Base-by-base conservation (phyloP, 2,329 filamentous ascomycete species). In the Gremmenia infestans region DNA sequence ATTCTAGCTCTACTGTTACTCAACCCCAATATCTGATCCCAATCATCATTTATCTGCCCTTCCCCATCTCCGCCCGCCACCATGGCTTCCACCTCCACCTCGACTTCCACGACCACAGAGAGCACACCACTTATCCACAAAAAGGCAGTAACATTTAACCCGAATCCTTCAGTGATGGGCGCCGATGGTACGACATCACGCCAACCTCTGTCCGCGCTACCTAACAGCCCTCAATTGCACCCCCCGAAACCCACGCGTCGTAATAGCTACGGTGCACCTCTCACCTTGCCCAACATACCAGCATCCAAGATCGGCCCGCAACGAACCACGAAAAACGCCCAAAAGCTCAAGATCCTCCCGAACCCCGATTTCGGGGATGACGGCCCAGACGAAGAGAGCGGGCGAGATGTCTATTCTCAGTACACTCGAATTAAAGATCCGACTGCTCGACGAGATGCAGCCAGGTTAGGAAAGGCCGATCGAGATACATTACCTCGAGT, bases 391-490 rank as follows among this genome's bases (percentile, higher is more conserved):
- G 93, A 96, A 67, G 93, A 97, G 72, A 94, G 90, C 67, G 91
- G 92, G 9, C 81, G 92, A 61, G 94, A 99, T 70, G 94, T 99
- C 35, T 99, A 99, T 74, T 93, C 92, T 25, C 94, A 99, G 72
- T 97, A 97, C 71, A 96, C 93, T 8, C 83, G 94, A 46, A 99
- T 99, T 74, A 97, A 97, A 72, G 94, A 99, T 68, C 92, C 93
- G 0, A 96, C 88, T 0, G 94, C 94, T 8, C 80, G 94, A 59
- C 83, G 94, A 66, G 93, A 97, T 78, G 94, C 94, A 15, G 94
- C 94, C 28, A 80, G 92, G 54, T 74, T 99, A 42, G 94, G 94
- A 39, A 99, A 97, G 72, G 92, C 93, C 40, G 94, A 99, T 71
- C 82, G 94, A 55, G 88, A 91, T 61, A 82, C 87, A 60, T 74